Evolutionary conservation across 768 basidiomycete genomes (phyloP).

Genomic region (Leucocoprinus leucothites): DNA sequence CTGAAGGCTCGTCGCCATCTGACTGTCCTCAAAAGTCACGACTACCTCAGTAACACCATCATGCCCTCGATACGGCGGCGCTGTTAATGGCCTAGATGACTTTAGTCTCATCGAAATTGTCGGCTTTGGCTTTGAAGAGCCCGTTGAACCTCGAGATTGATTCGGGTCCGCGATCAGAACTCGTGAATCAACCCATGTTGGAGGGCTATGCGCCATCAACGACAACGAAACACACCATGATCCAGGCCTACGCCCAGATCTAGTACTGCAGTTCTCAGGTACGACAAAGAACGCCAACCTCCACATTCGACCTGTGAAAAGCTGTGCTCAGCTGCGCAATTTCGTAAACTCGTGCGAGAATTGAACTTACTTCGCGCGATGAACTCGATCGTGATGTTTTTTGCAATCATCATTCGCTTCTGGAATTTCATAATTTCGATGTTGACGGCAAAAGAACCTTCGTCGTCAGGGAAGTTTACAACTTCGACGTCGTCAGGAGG

Average conservation of each 20-base stretch:
- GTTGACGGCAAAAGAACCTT: conserved; percentile 50
- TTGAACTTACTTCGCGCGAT: conserved; percentile 47
- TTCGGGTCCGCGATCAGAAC: conserved; percentile 40
- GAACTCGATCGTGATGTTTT: conserved; percentile 56
- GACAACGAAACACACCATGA: conserved; percentile 50
- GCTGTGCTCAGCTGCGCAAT: neutral
- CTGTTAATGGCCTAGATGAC: conserved; percentile 29
- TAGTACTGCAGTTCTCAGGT: conserved; percentile 11
- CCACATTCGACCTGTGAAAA: conserved; percentile 52
- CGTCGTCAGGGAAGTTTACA: conserved; percentile 45
- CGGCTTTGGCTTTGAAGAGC: conserved; percentile 25
- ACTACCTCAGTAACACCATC: conserved; percentile 26
- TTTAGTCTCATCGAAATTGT: conserved; percentile 36
- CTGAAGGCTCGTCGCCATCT: conserved; percentile 42
- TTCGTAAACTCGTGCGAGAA: neutral
- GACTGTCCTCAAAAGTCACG: conserved; percentile 37
- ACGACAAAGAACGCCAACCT: conserved; percentile 40
- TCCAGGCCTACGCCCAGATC: conserved; percentile 24
- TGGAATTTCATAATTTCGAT: conserved; percentile 59
- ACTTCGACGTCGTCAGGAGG: conserved; percentile 55
- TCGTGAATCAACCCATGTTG: conserved; percentile 54
- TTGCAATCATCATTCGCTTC: conserved; percentile 66
- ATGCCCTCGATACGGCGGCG: conserved; percentile 16
- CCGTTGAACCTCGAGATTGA: conserved; percentile 8
- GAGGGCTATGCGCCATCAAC: conserved; percentile 53